Evolutionary conservation across 2,329 filamentous ascomycete genomes (phyloP).

Genomic region (Calonectria pteridis): DNA sequence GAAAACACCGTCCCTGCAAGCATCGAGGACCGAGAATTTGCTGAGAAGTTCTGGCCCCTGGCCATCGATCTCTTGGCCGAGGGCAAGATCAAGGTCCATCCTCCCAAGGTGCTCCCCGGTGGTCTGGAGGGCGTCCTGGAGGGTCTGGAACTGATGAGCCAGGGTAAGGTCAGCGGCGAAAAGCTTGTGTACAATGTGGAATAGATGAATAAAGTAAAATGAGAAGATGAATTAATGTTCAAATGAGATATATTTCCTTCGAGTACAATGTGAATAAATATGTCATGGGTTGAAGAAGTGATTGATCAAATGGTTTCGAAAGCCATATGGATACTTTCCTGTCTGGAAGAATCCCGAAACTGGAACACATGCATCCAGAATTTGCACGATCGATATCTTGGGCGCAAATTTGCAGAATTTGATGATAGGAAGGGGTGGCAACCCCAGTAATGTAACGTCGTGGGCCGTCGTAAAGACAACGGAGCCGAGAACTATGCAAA

Average conservation of each 20-base stretch:
- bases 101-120: slow-evolving; percentile 43
- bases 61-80: slow-evolving; percentile 49
- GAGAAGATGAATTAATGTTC: not conserved
- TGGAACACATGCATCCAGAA: too few relatives aligned
- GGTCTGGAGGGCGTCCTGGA: slow-evolving; percentile 52
- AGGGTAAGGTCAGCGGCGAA: slow-evolving; percentile 53
- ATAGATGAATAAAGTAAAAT: not conserved
- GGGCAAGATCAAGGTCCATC: slow-evolving; percentile 53
- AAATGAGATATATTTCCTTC: not conserved
- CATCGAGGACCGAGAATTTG: slow-evolving; percentile 51
- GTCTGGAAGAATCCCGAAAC: too few relatives aligned
- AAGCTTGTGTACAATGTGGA: slow-evolving; percentile 57
- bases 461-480: too few relatives aligned
- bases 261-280: not conserved
- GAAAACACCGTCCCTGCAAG: slow-evolving; percentile 33
- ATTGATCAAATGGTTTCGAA: not conserved
- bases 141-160: slow-evolving; percentile 49
- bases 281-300: not conserved
- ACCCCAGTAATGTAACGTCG: too few relatives aligned
- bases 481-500: too few relatives aligned
- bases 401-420: too few relatives aligned
- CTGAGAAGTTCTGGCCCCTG: slow-evolving; percentile 53
- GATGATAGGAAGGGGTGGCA: too few relatives aligned
- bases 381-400: too few relatives aligned
- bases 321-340: fast-evolving